Base-by-base conservation (phyloP, 768 basidiomycete genomes). In the Agrocybe praecox region DNA sequence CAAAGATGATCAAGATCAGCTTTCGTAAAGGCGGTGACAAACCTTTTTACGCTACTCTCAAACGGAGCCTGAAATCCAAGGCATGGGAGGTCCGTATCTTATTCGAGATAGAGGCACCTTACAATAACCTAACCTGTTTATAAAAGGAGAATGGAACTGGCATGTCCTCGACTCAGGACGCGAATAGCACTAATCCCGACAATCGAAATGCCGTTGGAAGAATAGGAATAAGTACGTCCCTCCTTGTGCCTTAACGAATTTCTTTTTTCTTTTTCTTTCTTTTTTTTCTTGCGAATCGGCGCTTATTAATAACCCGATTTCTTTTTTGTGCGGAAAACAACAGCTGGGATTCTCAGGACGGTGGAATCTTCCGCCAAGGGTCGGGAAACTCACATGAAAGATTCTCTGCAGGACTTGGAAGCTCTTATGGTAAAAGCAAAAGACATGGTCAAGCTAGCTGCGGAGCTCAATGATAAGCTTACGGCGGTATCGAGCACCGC, bases 11-110 rank as follows among this genome's bases (percentile, higher is more conserved):
- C 47, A 89, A 91, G 62, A 68, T 99, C 53, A 95, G 92, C 71
- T 98, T 99, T 70, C 81, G 96, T 43, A 92, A 87, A 68, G 94
- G 96, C 2, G 96, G 96, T 0, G 94, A 91, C 68, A 90, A 90
- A 70, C 62, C 81, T 1, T 90, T 94, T 62, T 98, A 99, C 70
- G 76, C 83, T 17, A 80, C 83, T 11, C 76, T 65, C 43, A 65
- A 61, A 57, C 61, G 60, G 42, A 63, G 56, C 48, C 46, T 66
- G 53, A 65, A 58, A 53, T 58, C 51, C 48, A 67, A 67, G 48
- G 59, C 64, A 32, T 67, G 66, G 66, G 66, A 67, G 64, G 66
- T 65, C 44, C 40, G 56, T 46, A 34, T 34, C 53, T 52, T 36
- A 32, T 53, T 61, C 47, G 40, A 49, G 52, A n/a, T n/a, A 6